Base-by-base conservation (phyloP, 2,329 filamentous ascomycete species). In the Clonostachys sp. region DNA sequence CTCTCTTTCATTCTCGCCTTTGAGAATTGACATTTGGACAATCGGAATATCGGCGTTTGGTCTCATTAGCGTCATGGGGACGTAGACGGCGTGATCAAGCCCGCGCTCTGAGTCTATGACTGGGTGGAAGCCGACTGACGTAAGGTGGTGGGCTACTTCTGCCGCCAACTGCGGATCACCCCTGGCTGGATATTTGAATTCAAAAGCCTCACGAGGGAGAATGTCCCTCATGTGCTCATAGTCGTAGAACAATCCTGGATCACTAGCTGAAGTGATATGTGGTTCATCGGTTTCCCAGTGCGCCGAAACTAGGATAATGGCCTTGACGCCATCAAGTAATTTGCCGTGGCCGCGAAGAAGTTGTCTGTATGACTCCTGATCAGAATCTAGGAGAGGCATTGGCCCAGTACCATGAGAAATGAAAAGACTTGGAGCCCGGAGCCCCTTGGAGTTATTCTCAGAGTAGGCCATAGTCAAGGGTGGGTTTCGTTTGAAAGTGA, bases 81-180 rank as follows among this genome's bases (percentile, higher is more conserved):
- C 62, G 58, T 81, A 83, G 49, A 83, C 77, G 63, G 80, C 80
- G 57, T 83, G 80, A 57, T 83, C 79, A 79, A 79, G 82, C 49
- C 73, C 65, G 39, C 73, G 68, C 49, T 60, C 45, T 13, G 46
- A 51, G 50, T 77, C 66, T 13, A 76, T 60, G n/a, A 46, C 42
- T 2, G 68, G 61, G 12, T 60, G 52, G 0, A 82, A 59, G 0
- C 79, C 79, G n/a, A 69, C 67, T 3, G 60, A 62, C n/a, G 65
- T 61, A 39, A 84, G 55, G 5, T 68, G 67, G n/a, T 65, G 61
- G 12, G 66, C 67, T 20, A 82, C 64, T 50, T 75, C 65, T 3
- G 58, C 61, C 1, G 81, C 81, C 5, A 84, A 58, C 35, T 70
- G 71, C 1, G 79, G 77, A 24, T 72, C 72, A 1, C 81, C 81